Evolutionary conservation across 2,329 filamentous ascomycete genomes (phyloP), one percentile per base, ranked within the genome.

Genomic region (Colletotrichum lupini): DNA sequence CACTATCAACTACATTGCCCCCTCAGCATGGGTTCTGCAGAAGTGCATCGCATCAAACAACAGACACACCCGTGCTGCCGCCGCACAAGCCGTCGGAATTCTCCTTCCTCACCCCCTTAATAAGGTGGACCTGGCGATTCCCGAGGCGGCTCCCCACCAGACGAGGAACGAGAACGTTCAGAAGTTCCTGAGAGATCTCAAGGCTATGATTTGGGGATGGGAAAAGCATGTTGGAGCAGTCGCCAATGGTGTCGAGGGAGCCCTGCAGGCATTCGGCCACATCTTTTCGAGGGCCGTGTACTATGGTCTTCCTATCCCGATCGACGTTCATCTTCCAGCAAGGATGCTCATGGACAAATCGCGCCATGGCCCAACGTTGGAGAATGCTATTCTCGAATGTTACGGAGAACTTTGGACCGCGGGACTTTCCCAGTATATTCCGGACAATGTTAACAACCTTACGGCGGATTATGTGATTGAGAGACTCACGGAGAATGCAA

Each of bases 51-150:
- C 62, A 74, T 95, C 93, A 6, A 97, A 95, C 79, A 92, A 93
- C 76, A 88, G 91, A 74, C 88, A 91, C 67, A 87, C 93, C 6
- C 89, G 95, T 46, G 85, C 87, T 49, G 85, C 92, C 32, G 92
- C 92, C 1, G 92, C 94, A 19, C 91, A 91, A 73, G 89, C 91
- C 0, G 90, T 95, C 77, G 95, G 95, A 0, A 92, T 98, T 14
- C 82, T 98, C 5, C 91, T 89, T 1, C 92, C 94, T 0, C 93
- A 96, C 80, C 85, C 87, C 4, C 78, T 77, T 7, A 86, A 86
- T 69, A 52, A 59, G 28, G 56, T 61, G 60, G 71, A 74, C 28
- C 14, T 67, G 14, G 78, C 83, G 4, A 77, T 91, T 14, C 77
- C 83, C 9, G 82, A 80, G 19, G 49, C 62, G 19, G 81, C 85